Conservation (phyloP, 345 rosid species). For the Raphanus sativus region DNA sequence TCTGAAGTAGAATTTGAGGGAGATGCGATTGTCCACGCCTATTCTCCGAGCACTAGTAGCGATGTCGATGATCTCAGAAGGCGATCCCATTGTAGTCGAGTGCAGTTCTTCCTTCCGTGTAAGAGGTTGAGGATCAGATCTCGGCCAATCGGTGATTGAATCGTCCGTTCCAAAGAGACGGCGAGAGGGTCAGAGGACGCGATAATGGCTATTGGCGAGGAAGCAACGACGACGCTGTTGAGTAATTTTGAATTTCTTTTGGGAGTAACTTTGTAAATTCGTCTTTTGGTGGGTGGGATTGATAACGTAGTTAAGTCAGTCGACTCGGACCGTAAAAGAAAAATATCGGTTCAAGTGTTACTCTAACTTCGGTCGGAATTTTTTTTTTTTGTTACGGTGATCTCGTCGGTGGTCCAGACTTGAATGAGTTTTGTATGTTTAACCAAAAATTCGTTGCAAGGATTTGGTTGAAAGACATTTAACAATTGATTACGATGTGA, state of each 20-base stretch:
- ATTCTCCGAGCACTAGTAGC: constrained; percentile 67
- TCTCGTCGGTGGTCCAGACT: no score
- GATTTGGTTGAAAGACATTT: no score
- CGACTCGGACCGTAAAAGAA: no score
- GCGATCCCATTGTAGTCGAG: constrained; percentile 53
- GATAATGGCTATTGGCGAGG: constrained; percentile 29
- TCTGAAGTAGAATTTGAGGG: constrained; percentile 77
- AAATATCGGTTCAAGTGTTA: no score
- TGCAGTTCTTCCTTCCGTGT: constrained; percentile 12
- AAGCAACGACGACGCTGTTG: background rate
- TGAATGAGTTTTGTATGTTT: no score
- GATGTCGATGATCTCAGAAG: constrained; percentile 63
- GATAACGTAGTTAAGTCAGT: no score
- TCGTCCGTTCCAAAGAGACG: constrained; percentile 2
- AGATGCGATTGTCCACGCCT: constrained; percentile 79
- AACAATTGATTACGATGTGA: no score
- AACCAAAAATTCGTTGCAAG: no score
- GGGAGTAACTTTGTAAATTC: constrained; percentile 2
- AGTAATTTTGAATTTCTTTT: constrained; percentile 29
- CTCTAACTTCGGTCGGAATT: no score
- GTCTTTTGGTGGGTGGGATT: constrained; percentile 5
- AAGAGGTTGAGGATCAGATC: constrained; percentile 22
- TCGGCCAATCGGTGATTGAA: constrained; percentile 7
- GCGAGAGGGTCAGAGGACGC: constrained; percentile 20
- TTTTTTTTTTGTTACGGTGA: no score